phyloP scores from a whole-genome alignment of 2,329 filamentous ascomycete genomes.

The Atkinsonella hypoxylon region DNA sequence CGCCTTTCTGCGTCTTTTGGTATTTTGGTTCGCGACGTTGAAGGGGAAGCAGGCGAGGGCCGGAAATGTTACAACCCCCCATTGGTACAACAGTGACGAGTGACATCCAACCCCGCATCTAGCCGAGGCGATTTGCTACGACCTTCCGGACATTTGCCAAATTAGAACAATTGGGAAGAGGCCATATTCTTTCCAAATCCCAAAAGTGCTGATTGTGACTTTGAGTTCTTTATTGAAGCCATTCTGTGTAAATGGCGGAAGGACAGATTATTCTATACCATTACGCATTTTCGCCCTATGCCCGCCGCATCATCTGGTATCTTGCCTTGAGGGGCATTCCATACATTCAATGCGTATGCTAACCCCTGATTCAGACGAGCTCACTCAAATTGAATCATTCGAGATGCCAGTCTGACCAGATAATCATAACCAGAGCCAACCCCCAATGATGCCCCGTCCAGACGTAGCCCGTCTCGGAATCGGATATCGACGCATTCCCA shows the following conservation, averaged over 20 bases:
- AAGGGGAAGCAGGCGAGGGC: not conserved
- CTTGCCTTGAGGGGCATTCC: conserved; percentile 51
- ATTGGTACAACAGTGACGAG: not conserved
- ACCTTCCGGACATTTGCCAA: not conserved
- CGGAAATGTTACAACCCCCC: not conserved
- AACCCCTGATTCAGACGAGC: not conserved
- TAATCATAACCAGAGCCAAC: conserved; percentile 44
- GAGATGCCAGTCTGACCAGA: no score
- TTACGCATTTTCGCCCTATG: conserved; percentile 54
- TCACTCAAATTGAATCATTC: no score
- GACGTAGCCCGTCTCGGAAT: conserved; percentile 50
- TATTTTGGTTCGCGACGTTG: not conserved
- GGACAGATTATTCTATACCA: conserved; percentile 47
- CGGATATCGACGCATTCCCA: conserved; percentile 56
- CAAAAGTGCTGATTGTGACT: not conserved
- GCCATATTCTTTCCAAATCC: not conserved
- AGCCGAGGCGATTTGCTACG: not conserved
- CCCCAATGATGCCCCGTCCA: conserved; percentile 51
- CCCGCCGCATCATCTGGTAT: conserved; percentile 54
- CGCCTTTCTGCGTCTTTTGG: no score
- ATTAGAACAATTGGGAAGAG: not conserved
- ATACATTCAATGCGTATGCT: conserved; percentile 51
- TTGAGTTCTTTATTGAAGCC: not conserved
- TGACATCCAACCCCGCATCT: not conserved
- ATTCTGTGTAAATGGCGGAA: conserved; percentile 10